Evolutionary conservation across 2,329 filamentous ascomycete species (phyloP).

Genomic region (Calonectria leucothoes): DNA sequence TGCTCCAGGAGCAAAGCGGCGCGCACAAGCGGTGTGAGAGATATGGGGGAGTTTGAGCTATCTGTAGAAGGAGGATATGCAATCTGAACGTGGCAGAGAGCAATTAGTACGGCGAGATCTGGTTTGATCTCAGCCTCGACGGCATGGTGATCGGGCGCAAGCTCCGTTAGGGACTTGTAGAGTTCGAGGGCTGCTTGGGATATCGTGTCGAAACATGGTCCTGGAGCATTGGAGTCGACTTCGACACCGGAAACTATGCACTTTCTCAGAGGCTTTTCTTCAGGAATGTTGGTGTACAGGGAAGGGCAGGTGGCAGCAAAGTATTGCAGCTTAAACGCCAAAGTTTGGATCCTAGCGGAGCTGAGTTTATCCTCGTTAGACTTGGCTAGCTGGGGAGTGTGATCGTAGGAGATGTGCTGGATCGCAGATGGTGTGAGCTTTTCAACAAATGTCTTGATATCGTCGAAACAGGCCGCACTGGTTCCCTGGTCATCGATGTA

Average conservation of each 20-base stretch:
- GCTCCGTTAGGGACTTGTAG: constrained; percentile 26
- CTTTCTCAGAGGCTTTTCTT: constrained; percentile 31
- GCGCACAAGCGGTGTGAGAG: constrained; percentile 54
- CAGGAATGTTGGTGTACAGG: constrained; percentile 35
- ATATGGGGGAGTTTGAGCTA: constrained; percentile 29
- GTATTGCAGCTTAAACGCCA: constrained; percentile 58
- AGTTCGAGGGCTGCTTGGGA: constrained; percentile 34
- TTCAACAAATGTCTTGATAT: constrained; percentile 58
- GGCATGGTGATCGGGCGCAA: constrained; percentile 23
- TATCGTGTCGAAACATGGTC: constrained; percentile 39
- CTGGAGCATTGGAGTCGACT: constrained; percentile 32
- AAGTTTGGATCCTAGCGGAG: constrained; percentile 44
- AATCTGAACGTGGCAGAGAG: constrained; percentile 48
- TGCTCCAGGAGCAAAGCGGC: constrained; percentile 63
- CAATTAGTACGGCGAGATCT: constrained; percentile 50
- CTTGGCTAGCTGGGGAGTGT: constrained; percentile 47
- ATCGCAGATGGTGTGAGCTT: constrained; percentile 54
- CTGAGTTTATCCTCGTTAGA: constrained; percentile 38
- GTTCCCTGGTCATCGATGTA: constrained; percentile 51
- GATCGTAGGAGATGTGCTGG: constrained; percentile 51
- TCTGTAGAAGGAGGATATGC: constrained; percentile 42
- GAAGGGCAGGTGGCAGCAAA: constrained; percentile 53
- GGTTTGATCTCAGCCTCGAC: constrained; percentile 42
- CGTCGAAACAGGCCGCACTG: constrained; percentile 58
- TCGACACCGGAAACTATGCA: constrained; percentile 40